Evolutionary conservation across 805 yeast species (phyloP).

Genomic region (Middelhovenomyces tepae): DNA sequence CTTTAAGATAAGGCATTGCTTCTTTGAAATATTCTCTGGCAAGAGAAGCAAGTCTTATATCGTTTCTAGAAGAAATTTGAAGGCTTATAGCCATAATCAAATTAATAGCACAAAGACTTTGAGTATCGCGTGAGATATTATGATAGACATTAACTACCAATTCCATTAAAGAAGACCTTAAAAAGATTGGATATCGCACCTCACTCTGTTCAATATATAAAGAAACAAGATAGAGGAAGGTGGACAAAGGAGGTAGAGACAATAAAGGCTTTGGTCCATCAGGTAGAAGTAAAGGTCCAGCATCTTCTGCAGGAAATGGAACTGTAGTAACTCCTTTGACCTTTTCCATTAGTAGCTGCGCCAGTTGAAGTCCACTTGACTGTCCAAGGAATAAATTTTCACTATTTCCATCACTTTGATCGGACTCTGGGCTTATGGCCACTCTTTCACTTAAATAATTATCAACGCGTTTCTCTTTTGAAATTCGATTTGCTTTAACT

Average conservation of each 20-base stretch:
- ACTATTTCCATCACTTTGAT: constrained; percentile 2
- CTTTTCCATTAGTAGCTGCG: constrained; percentile 9
- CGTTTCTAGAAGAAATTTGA: constrained; percentile 11
- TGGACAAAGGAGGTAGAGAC: constrained; percentile 8
- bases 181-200: constrained; percentile 9
- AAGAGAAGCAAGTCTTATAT: constrained; percentile 7
- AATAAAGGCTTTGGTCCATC: constrained; percentile 4
- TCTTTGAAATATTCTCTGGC: constrained; percentile 10
- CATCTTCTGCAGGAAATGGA: not conserved
- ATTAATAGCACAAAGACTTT: constrained; percentile 8
- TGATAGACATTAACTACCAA: constrained; percentile 10
- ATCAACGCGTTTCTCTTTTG: constrained; percentile 9
- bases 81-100: constrained; percentile 11
- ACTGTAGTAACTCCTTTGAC: constrained; percentile 1
- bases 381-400: constrained; percentile 10
- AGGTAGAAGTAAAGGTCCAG: not conserved
- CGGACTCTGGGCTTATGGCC: constrained; percentile 8
- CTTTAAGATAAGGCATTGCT: constrained; percentile 8
- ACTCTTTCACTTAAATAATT: constrained; percentile 7
- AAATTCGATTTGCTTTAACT: not conserved
- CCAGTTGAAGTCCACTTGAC: constrained; percentile 9
- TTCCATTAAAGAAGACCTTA: constrained; percentile 6
- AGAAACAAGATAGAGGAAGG: constrained; percentile 9
- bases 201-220: constrained; percentile 10
- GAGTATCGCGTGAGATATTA: constrained; percentile 8